A percentile compares a stretch with the other conserved stretches of the same genome.
These are phyloP conservation scores for Melaleuca quinquenervia DNA, from an alignment of 345 rosid genomes.

Conservation along the genomic window DNA sequence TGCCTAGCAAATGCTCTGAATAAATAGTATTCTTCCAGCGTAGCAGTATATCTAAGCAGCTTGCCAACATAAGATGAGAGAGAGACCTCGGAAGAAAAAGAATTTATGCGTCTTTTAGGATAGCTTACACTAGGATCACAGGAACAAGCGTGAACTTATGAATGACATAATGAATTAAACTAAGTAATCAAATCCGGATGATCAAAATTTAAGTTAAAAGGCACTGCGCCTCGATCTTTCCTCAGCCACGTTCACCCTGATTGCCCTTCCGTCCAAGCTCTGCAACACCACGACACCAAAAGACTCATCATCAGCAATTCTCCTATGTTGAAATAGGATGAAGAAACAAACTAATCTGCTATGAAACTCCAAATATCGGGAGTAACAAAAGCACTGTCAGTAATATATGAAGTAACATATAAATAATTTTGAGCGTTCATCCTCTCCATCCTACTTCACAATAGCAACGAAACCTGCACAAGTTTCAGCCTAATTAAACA, in stretches of 20 bases:
- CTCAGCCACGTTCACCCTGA: constrained; percentile 83
- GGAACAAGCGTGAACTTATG: neutral
- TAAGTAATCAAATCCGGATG: neutral
- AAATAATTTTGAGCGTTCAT: neutral
- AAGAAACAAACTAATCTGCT: neutral
- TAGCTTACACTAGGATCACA: neutral
- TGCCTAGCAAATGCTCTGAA: neutral
- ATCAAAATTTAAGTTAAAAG: neutral
- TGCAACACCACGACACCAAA: neutral
- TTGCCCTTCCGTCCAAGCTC: constrained; percentile 83
- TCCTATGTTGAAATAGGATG: neutral
- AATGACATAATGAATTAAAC: neutral
- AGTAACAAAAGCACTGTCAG: neutral
- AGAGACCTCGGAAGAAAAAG: neutral
- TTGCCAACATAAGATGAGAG: neutral
- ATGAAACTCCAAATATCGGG: neutral
- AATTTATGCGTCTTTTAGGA: neutral
- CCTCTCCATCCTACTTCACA: neutral
- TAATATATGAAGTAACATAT: neutral
- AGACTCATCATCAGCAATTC: neutral
- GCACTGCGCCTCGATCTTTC: constrained; percentile 43
- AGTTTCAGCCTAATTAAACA: neutral
- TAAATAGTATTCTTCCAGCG: neutral
- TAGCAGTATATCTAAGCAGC: neutral
- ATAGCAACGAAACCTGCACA: neutral